phyloP scores from a whole-genome alignment of 208 protist genomes.

The Trypanosoma vivax region DNA sequence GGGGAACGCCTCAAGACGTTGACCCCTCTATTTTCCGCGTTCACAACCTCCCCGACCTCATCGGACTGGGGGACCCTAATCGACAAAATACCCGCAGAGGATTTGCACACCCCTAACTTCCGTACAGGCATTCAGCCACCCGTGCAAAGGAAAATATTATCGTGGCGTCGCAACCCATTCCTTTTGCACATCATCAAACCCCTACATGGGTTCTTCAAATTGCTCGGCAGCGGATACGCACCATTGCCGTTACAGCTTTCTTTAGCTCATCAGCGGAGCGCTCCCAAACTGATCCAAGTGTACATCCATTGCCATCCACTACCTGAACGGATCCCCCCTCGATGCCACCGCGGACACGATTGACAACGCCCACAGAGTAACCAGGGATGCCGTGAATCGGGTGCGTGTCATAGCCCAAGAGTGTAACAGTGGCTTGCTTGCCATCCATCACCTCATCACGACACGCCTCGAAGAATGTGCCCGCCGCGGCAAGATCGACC shows the following conservation, averaged over 20 bases:
- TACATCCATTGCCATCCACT: conserved; percentile 73
- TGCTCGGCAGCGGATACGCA: conserved; percentile 24
- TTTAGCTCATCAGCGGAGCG: conserved; percentile 41
- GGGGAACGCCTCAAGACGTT: too few relatives aligned
- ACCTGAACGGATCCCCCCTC: conserved; percentile 58
- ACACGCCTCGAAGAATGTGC: conserved; percentile 52
- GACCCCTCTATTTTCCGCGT: too few relatives aligned
- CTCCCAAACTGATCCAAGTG: conserved; percentile 57
- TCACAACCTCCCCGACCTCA: too few relatives aligned
- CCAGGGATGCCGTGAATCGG: conserved; percentile 68
- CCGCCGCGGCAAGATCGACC: conserved; percentile 16
- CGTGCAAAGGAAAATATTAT: too few relatives aligned
- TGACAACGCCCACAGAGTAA: conserved; percentile 68
- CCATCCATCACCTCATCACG: conserved; percentile 25
- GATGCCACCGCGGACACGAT: conserved; percentile 31
- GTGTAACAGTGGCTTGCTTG: conserved; percentile 59
- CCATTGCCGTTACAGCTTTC: conserved; percentile 38
- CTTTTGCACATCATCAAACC: not conserved
- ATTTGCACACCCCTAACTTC: too few relatives aligned
- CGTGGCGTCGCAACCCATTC: too few relatives aligned
- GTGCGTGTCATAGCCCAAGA: conserved; percentile 74
- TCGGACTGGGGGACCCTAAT: too few relatives aligned
- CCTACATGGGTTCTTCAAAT: not conserved
- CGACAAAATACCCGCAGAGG: too few relatives aligned
- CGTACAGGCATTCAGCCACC: too few relatives aligned